Evolutionary conservation across 768 basidiomycete genomes (phyloP).

Genomic region (Russula foetens): DNA sequence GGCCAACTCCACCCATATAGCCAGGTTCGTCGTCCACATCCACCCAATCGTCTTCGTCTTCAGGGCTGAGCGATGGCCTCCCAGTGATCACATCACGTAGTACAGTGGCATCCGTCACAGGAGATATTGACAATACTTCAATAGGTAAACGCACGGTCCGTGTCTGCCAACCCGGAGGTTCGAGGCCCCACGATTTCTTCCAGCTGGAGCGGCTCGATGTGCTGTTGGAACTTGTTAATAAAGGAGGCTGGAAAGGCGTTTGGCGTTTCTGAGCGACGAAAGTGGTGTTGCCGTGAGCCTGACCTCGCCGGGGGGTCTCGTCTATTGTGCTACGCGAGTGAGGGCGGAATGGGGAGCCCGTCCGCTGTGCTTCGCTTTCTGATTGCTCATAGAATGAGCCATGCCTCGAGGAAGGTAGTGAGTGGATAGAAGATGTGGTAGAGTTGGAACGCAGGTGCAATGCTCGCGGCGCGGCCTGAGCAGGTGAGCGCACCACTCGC

Average conservation of each 20-base stretch:
- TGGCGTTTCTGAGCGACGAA: slow-evolving; percentile 79
- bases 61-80: slow-evolving; percentile 45
- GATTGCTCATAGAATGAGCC: slow-evolving; percentile 72
- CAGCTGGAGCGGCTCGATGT: slow-evolving; percentile 64
- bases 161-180: slow-evolving; percentile 81
- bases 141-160: slow-evolving; percentile 56
- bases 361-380: slow-evolving; percentile 57
- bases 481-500: slow-evolving; percentile 54
- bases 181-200: slow-evolving; percentile 86
- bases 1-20: slow-evolving; percentile 75
- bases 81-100: slow-evolving; percentile 82
- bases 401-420: slow-evolving; percentile 66
- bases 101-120: slow-evolving; percentile 28
- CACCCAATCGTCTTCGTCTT: slow-evolving; percentile 84
- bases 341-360: slow-evolving; percentile 53
- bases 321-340: slow-evolving; percentile 44
- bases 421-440: slow-evolving; percentile 68
- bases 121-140: slow-evolving; percentile 70
- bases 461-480: slow-evolving; percentile 38
- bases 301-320: slow-evolving; percentile 34
- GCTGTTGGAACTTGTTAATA: slow-evolving; percentile 32
- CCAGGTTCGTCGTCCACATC: slow-evolving; percentile 77
- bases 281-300: slow-evolving; percentile 38
- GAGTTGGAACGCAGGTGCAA: slow-evolving; percentile 69
- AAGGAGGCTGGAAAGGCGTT: slow-evolving; percentile 54